These are phyloP conservation scores for Powellomyces hirtus DNA, from an alignment of 192 early-diverging fungal genomes.

Conservation along the genomic window DNA sequence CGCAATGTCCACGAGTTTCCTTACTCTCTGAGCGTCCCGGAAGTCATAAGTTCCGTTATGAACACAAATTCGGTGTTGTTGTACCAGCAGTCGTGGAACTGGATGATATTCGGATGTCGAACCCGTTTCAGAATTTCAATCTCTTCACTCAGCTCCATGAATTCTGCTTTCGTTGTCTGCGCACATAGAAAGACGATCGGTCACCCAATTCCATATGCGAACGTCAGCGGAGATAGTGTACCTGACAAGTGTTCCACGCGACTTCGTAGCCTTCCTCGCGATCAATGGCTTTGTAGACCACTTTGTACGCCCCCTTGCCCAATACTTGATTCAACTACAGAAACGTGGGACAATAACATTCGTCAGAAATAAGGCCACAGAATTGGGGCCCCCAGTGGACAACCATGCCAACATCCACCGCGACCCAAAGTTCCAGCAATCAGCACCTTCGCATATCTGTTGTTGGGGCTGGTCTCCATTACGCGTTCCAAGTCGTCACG, in stretches of 20 bases:
- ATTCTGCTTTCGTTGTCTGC: constrained; percentile 73
- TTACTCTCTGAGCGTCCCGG: constrained; percentile 76
- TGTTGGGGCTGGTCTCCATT: constrained; percentile 46
- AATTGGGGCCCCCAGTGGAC: too few relatives aligned
- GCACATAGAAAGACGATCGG: not conserved
- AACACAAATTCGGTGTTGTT: constrained; percentile 75
- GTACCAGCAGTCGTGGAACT: constrained; percentile 76
- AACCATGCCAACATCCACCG: too few relatives aligned
- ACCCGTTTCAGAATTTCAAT: constrained; percentile 78
- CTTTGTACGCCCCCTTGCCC: constrained; percentile 55
- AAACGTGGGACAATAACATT: not conserved
- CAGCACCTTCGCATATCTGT: constrained; percentile 46
- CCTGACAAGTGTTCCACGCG: constrained; percentile 57
- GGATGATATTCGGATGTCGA: constrained; percentile 80
- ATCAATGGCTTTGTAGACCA: constrained; percentile 55
- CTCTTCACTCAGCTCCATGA: constrained; percentile 68
- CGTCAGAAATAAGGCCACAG: too few relatives aligned
- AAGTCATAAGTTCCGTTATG: constrained; percentile 83
- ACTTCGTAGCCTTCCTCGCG: constrained; percentile 55
- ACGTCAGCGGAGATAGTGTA: constrained; percentile 2
- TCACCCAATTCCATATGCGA: not conserved
- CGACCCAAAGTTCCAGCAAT: not conserved
- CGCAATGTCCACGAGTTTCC: constrained; percentile 8
- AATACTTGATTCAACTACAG: constrained; percentile 41
- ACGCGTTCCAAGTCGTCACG: constrained; percentile 33